Conservation (phyloP, 768 basidiomycete species). For the Mycena leptocephala region DNA sequence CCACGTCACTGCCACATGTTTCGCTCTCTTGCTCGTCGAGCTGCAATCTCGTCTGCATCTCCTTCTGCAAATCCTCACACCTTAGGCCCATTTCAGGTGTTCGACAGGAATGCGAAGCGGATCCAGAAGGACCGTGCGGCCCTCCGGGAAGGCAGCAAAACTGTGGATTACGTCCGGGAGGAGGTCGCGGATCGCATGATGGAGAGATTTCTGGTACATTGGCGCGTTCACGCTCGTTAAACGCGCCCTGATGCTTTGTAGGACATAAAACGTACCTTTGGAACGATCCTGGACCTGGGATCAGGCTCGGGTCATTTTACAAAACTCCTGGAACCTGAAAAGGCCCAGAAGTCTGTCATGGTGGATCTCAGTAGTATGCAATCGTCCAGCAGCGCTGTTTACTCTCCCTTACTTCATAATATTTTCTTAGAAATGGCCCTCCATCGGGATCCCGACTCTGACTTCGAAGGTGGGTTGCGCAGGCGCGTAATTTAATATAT, state of each 20-base stretch:
- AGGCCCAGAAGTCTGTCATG: conserved; percentile 84
- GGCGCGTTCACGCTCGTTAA: conserved; percentile 14
- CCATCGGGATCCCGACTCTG: conserved; percentile 81
- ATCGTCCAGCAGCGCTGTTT: neutral
- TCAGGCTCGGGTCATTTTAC: conserved; percentile 95
- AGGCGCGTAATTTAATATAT: conserved; percentile 8
- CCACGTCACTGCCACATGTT: conserved; percentile 17
- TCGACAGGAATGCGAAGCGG: conserved; percentile 87
- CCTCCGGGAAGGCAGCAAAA: conserved; percentile 71
- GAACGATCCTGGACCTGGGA: conserved; percentile 87
- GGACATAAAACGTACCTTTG: conserved; percentile 94
- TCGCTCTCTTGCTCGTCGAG: conserved; percentile 42
- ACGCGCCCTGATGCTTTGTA: conserved; percentile 49
- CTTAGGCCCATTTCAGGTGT: conserved; percentile 84
- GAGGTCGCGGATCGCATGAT: conserved; percentile 94
- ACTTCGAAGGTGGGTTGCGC: conserved; percentile 80
- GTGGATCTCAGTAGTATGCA: conserved; percentile 88
- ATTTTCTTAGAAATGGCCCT: conserved; percentile 74
- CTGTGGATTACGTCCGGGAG: conserved; percentile 93
- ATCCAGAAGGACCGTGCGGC: conserved; percentile 87
- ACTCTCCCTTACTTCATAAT: neutral
- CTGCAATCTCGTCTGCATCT: conserved; percentile 64
- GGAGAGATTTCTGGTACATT: conserved; percentile 86
- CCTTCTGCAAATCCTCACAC: conserved; percentile 60
- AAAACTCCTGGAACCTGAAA: conserved; percentile 80